Conservation (phyloP, 768 basidiomycete genomes). For the Mycena maculata region DNA sequence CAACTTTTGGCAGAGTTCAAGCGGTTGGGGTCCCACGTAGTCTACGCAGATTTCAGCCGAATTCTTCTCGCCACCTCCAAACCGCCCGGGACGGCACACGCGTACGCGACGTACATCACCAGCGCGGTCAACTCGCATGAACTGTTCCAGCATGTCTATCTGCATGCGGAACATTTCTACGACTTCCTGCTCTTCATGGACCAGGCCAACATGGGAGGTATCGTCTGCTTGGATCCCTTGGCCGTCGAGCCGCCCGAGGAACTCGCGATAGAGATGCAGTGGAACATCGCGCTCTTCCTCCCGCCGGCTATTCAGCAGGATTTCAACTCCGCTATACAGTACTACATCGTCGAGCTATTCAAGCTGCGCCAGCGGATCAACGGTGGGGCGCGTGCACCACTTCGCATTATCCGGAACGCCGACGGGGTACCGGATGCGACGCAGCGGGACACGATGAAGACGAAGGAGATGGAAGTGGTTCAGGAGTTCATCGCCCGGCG, state of each 20-base stretch:
- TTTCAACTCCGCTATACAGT: slow-evolving; percentile 78
- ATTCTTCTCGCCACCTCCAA: slow-evolving; percentile 94
- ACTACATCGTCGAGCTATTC: slow-evolving; percentile 89
- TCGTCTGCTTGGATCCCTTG: slow-evolving; percentile 85
- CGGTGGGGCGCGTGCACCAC: slow-evolving; percentile 71
- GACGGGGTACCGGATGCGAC: slow-evolving; percentile 72
- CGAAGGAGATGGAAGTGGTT: slow-evolving; percentile 74
- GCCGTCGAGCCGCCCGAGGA: slow-evolving; percentile 77
- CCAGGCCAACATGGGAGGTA: slow-evolving; percentile 88
- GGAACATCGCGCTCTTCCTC: slow-evolving; percentile 94
- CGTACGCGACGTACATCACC: slow-evolving; percentile 95
- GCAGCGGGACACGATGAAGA: slow-evolving; percentile 74
- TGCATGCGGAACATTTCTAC: slow-evolving; percentile 90
- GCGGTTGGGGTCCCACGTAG: slow-evolving; percentile 90
- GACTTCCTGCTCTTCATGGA: slow-evolving; percentile 98
- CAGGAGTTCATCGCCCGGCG: slow-evolving; percentile 82
- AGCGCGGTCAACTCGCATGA: slow-evolving; percentile 95
- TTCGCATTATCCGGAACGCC: slow-evolving; percentile 66
- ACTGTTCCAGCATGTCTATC: slow-evolving; percentile 92
- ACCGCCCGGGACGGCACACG: slow-evolving; percentile 93
- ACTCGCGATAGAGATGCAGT: slow-evolving; percentile 82
- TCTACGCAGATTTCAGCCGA: slow-evolving; percentile 93
- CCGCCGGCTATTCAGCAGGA: slow-evolving; percentile 84
- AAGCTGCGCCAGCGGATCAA: slow-evolving; percentile 74
- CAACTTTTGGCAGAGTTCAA: slow-evolving; percentile 97